A percentile compares a stretch with the other conserved stretches of the same genome.
Evolutionary conservation across 495 filamentous ascomycete genomes (phyloP).

Genomic region (Emericellopsis terricola): DNA sequence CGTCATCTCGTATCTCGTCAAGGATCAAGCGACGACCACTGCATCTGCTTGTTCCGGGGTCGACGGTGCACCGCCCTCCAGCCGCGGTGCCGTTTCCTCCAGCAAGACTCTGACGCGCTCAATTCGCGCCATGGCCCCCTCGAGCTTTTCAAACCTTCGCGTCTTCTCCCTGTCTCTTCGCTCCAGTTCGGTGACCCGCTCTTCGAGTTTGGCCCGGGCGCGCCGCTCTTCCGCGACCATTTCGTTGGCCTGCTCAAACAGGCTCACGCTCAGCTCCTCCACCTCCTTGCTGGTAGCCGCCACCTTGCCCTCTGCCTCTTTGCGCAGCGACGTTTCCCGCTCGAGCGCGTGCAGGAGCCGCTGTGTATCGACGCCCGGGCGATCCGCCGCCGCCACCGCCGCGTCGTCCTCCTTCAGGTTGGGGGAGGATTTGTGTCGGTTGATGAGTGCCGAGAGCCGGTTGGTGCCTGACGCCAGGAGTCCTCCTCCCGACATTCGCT

Average conservation of each 20-base stretch:
- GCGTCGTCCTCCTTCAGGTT: conserved; percentile 7
- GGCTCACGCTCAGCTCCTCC: conserved; percentile 68
- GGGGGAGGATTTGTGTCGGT: conserved; percentile 33
- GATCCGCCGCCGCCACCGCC: not conserved
- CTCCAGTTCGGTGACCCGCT: conserved; percentile 51
- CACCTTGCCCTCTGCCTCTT: conserved; percentile 56
- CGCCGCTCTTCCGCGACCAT: conserved; percentile 88
- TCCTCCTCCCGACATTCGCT: conserved; percentile 13
- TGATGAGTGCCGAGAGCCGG: conserved; percentile 49
- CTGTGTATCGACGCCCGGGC: conserved; percentile 11
- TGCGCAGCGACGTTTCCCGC: conserved; percentile 52
- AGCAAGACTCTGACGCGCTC: conserved; percentile 50
- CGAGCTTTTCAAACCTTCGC: conserved; percentile 50
- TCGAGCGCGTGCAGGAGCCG: conserved; percentile 54
- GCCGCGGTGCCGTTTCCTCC: no score
- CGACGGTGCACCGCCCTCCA: no score
- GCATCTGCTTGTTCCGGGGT: no score
- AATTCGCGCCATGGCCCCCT: conserved; percentile 64
- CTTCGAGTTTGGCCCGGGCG: conserved; percentile 62
- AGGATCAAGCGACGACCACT: no score
- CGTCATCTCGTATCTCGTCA: no score
- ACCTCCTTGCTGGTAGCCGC: conserved; percentile 58
- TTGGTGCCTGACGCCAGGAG: conserved; percentile 20
- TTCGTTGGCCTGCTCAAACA: conserved; percentile 92
- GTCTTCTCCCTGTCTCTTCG: conserved; percentile 52